These are phyloP conservation scores for Aspergillus latus DNA, from an alignment of 2,329 filamentous ascomycete genomes.

Conservation along the genomic window DNA sequence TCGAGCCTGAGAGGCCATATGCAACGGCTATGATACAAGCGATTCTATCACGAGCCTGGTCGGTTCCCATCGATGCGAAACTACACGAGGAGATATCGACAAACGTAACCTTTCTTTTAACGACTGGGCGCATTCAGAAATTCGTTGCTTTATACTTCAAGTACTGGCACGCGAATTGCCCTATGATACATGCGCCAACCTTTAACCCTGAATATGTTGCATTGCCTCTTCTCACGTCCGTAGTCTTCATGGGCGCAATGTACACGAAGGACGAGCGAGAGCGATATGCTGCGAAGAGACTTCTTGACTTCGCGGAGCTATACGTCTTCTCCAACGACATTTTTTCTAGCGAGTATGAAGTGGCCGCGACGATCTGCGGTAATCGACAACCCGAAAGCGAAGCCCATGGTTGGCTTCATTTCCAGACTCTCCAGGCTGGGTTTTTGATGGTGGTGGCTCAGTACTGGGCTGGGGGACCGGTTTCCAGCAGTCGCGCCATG, in stretches of 20 bases:
- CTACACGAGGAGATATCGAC: conserved; percentile 42
- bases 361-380: conserved; percentile 35
- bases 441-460: conserved; percentile 44
- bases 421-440: conserved; percentile 46
- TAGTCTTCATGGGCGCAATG: conserved; percentile 48
- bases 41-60: conserved; percentile 41
- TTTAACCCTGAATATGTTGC: conserved; percentile 42
- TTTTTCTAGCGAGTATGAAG: conserved; percentile 43
- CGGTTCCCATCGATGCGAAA: conserved; percentile 38
- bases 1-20: conserved; percentile 40
- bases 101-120: conserved; percentile 42
- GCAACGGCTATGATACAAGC: conserved; percentile 42
- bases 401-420: conserved; percentile 34
- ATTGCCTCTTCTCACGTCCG: conserved; percentile 40
- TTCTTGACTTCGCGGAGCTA: conserved; percentile 47
- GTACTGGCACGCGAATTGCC: conserved; percentile 47
- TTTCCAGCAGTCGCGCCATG: conserved; percentile 43
- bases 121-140: conserved; percentile 42
- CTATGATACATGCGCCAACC: conserved; percentile 44
- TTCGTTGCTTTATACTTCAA: conserved; percentile 46
- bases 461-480: conserved; percentile 45
- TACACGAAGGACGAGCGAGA: conserved; percentile 45
- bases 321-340: conserved; percentile 45
- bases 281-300: conserved; percentile 36
- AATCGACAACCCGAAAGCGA: conserved; percentile 23